Evolutionary conservation across 768 basidiomycete genomes (phyloP).

Genomic region (Pisolithus sp.): DNA sequence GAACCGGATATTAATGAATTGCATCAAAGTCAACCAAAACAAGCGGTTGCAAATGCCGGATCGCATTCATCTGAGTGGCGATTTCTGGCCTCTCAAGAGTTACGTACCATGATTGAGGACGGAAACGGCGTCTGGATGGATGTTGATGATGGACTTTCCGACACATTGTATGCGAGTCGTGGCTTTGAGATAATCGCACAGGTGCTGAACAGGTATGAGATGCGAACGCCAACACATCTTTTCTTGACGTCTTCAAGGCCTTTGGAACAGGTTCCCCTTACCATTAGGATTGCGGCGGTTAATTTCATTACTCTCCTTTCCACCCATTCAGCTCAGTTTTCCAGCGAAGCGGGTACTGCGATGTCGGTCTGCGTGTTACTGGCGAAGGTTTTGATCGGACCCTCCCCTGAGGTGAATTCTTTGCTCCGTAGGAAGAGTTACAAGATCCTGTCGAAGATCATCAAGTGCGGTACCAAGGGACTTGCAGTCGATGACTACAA

Average conservation of each 20-base stretch:
- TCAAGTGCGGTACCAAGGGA: conserved; percentile 36
- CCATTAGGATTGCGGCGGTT: conserved; percentile 15
- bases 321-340: conserved; percentile 6
- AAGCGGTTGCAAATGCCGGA: not conserved
- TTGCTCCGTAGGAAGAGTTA: conserved; percentile 41
- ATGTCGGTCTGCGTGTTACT: conserved; percentile 32
- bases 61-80: conserved; percentile 14
- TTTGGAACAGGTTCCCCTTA: not conserved
- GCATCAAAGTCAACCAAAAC: not conserved
- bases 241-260: conserved; percentile 13
- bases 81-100: conserved; percentile 19
- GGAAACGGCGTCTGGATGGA: conserved; percentile 51
- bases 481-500: conserved; percentile 27
- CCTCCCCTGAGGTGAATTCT: conserved; percentile 39
- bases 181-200: conserved; percentile 42
- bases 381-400: conserved; percentile 37
- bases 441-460: conserved; percentile 32
- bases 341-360: conserved; percentile 11
- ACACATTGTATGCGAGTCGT: conserved; percentile 36
- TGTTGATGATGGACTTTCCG: conserved; percentile 39
- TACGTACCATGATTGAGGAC: conserved; percentile 38
- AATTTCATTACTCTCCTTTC: conserved; percentile 15
- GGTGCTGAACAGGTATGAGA: conserved; percentile 36
- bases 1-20: conserved; percentile 10
- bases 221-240: not conserved